Conservation (phyloP, 2,329 filamentous ascomycete species). For the Arthrobotrys musiformis region DNA sequence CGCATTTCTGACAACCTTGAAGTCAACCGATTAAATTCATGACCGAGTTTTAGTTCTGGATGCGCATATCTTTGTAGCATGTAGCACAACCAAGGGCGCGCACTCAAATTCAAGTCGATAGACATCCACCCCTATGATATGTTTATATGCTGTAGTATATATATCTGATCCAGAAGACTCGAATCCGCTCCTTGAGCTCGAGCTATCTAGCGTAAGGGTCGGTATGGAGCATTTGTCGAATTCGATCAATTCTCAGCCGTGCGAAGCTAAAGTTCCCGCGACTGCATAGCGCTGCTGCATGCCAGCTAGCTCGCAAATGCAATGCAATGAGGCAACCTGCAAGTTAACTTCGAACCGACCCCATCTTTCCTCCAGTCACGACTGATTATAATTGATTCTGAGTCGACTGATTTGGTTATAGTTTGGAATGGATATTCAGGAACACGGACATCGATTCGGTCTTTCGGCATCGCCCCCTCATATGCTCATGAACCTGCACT, state of each 20-base stretch:
- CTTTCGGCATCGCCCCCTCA: neutral
- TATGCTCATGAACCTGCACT: no score
- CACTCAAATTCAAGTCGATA: no score
- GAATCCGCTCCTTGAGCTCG: no score
- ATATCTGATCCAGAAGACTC: no score
- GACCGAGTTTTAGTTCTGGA: neutral
- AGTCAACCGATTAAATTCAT: neutral
- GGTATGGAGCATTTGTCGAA: neutral
- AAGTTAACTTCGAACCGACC: neutral
- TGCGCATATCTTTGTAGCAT: no score
- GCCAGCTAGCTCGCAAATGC: slow-evolving; percentile 1
- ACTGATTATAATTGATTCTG: no score
- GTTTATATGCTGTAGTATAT: no score
- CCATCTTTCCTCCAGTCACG: no score
- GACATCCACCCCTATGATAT: no score
- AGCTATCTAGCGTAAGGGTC: no score
- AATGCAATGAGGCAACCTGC: slow-evolving; percentile 12
- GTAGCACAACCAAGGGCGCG: no score
- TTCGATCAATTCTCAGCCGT: neutral
- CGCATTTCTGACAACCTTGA: neutral
- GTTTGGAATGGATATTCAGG: neutral
- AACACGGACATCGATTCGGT: neutral
- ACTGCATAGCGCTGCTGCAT: slow-evolving; percentile 23
- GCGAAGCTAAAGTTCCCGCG: slow-evolving; percentile 10
- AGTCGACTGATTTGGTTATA: no score